Evolutionary conservation across 2,329 filamentous ascomycete genomes (phyloP).

Genomic region (Nemania sp.): DNA sequence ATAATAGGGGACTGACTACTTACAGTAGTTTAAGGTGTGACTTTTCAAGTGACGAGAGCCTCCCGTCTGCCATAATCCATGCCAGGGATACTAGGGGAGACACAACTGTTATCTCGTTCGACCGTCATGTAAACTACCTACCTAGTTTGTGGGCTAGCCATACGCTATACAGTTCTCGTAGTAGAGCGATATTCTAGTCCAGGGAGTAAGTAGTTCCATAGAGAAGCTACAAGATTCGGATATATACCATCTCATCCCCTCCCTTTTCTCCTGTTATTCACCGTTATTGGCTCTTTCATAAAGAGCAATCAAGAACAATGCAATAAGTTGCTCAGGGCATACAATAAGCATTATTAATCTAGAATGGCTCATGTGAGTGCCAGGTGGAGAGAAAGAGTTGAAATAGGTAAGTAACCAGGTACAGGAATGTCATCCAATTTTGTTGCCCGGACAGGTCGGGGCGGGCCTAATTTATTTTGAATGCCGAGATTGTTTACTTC

Average conservation of each 20-base stretch:
- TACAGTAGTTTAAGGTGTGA: neutral
- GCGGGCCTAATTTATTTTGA: slow-evolving; percentile 33
- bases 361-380: slow-evolving; percentile 1
- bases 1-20: neutral
- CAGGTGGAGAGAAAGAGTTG: neutral
- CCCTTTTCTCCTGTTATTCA: too few relatives aligned
- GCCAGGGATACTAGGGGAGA: slow-evolving; percentile 4
- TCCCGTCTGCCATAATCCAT: slow-evolving; percentile 10
- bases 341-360: neutral
- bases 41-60: neutral
- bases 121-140: neutral
- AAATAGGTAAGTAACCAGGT: neutral
- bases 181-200: too few relatives aligned
- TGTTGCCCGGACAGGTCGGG: slow-evolving; percentile 46
- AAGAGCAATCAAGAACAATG: neutral
- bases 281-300: too few relatives aligned
- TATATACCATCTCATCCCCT: too few relatives aligned
- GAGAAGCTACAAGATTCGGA: too few relatives aligned
- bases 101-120: neutral
- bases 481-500: slow-evolving; percentile 39
- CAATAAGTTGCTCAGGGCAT: neutral
- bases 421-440: slow-evolving; percentile 45
- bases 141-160: neutral
- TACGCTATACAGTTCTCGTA: too few relatives aligned
- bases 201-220: too few relatives aligned